Base-by-base conservation (phyloP, 2,329 filamentous ascomycete species). In the Penicillium sclerotigenum region DNA sequence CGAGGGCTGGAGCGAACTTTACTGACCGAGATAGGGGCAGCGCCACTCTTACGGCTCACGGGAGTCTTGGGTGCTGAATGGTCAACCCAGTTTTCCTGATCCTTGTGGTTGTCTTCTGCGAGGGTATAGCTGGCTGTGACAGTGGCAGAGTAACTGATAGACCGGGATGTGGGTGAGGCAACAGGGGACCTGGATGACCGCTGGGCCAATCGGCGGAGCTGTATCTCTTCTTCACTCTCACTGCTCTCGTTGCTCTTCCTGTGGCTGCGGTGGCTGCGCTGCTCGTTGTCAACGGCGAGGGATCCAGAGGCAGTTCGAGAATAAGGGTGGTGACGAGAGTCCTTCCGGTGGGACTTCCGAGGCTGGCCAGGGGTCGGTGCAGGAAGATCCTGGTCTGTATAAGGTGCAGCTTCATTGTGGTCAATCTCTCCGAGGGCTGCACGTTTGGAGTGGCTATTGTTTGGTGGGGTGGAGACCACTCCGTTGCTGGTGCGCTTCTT, bases 341-440 rank as follows among this genome's bases (percentile, higher is more conserved):
- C 90, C 57, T 86, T 83, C 54, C 90, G 86, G 62, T 87, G 87
- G 16, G 88, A 89, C 80, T 99, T 97, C 59, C 94, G 86, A 28
- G 94, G 94, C 73, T 99, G 94, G 2, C 94, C 94, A 0, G 94
- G 94, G 5, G 94, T 99, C 3, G 94, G 94, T 0, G 92, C 93
- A 3, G 94, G 94, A 5, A 99, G 83, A 66, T 95, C 95, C 70
- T 97, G 92, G 62, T 97, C 91, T 24, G 73, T 72, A 18, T 68
- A 63, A 13, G 72, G 75, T 42, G 73, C 70, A 55, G 78, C 78
- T 63, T 86, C 84, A 58, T 97, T 96, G 62, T 89, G 85, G 67
- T 95, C 90, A 60, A 99, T 90, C 75, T 99, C 94, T 52, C 93
- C 92, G n/a, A 99, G 84, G 4, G 94, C 92, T 31, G 90, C 86